Evolutionary conservation across 148 eudicot genomes (phyloP), one percentile per base, ranked within the genome.

Genomic region (Rhododendron mucronatum): DNA sequence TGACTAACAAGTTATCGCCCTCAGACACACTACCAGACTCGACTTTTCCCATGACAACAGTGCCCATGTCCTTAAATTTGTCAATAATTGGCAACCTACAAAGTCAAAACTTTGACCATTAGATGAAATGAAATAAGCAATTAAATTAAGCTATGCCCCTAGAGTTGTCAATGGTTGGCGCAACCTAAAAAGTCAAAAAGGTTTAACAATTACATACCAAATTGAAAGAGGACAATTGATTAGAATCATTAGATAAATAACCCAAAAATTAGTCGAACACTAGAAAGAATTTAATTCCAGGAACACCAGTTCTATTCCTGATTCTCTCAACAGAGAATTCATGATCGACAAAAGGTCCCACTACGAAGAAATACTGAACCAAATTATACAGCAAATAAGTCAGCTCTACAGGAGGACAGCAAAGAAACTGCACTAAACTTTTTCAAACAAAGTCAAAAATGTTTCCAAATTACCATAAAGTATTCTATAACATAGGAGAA

Each of bases 31-130:
- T 92, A 39, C 99, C 99, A 89, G 98, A 94, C 84, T 96, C 98
- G 28, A 93, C 90, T 90, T 96, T 96, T n/a, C 99, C 98, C 99
- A 94, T 96, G 48, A 94, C 93, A 87, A 95, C 97, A 78, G 97
- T 95, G 75, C 96, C 97, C 95, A 95, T 88, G 85, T 95, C 97
- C 89, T 96, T 96, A 76, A 95, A 96, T 89, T 93, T 95, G 89
- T 94, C 96, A 47, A 92, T 90, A 67, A 96, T 89, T 76, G 97
- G 97, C 93, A 96, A 87, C 88, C 98, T 95, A 83, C 90, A 84
- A 90, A 71, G 33, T 26, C 7, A 57, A 53, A 76, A 13, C 18
- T 48, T 14, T 35, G 50, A 37, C 35, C 13, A 55, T 41, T 83
- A 83, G 23, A 67, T 78, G 18, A 3, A 23, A 45, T 3, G 78